Percentiles rank a stretch among this genome's conserved stretches.
phyloP scores from a whole-genome alignment of 208 protist genomes.

The Trypanosoma cruzi region DNA sequence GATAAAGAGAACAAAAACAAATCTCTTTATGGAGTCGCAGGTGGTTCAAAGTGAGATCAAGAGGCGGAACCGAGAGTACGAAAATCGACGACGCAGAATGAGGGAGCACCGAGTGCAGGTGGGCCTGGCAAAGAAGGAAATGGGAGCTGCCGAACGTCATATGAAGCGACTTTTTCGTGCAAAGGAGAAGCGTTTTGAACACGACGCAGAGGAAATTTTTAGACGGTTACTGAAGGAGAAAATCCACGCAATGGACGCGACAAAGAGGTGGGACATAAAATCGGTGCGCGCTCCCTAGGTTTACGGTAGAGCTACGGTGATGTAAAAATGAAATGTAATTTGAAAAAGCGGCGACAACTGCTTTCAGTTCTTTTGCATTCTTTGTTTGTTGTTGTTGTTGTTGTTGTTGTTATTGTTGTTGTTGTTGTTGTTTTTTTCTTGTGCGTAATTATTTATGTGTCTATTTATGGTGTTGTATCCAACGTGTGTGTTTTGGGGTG shows the following conservation, averaged over 20 bases:
- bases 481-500: too few relatives aligned
- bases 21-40: conserved; percentile 18
- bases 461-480: too few relatives aligned
- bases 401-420: too few relatives aligned
- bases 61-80: conserved; percentile 23
- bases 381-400: too few relatives aligned
- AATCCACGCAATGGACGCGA: conserved; percentile 33
- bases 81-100: conserved; percentile 22
- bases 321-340: conserved; percentile 6
- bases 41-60: conserved; percentile 16
- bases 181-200: conserved; percentile 29
- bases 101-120: conserved; percentile 14
- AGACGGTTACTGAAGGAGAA: conserved; percentile 25
- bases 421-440: too few relatives aligned
- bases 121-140: conserved; percentile 15
- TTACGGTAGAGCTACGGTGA: not conserved
- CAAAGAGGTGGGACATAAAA: conserved; percentile 36
- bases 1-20: conserved; percentile 9
- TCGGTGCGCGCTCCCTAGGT: not conserved
- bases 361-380: too few relatives aligned
- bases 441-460: too few relatives aligned
- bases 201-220: conserved; percentile 39
- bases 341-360: not conserved
- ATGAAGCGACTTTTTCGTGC: conserved; percentile 11
- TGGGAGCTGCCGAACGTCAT: conserved; percentile 16